Conservation (phyloP, 2,329 filamentous ascomycete genomes). For the Fusarium cyanostomum region DNA sequence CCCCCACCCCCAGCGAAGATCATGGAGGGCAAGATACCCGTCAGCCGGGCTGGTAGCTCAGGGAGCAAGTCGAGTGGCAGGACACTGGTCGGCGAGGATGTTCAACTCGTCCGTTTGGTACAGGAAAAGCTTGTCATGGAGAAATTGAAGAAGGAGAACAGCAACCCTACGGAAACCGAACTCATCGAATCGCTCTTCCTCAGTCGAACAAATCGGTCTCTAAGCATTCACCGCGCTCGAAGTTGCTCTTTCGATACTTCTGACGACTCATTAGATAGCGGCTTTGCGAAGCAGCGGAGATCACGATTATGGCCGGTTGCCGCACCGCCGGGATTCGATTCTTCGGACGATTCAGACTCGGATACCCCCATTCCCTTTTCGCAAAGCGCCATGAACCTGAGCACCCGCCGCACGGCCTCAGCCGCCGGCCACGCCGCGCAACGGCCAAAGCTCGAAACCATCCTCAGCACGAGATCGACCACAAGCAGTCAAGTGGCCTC, state of each 20-base stretch:
- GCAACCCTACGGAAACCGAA: slow-evolving; percentile 54
- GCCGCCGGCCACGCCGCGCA: slow-evolving; percentile 49
- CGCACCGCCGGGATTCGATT: slow-evolving; percentile 44
- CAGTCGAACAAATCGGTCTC: slow-evolving; percentile 45
- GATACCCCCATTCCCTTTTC: slow-evolving; percentile 38
- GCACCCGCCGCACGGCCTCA: slow-evolving; percentile 38
- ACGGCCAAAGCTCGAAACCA: slow-evolving; percentile 58
- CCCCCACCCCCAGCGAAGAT: slow-evolving; percentile 89
- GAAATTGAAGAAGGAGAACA: slow-evolving; percentile 54
- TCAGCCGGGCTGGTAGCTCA: slow-evolving; percentile 69
- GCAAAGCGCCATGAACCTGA: slow-evolving; percentile 37
- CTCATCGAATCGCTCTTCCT: slow-evolving; percentile 55
- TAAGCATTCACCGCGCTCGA: slow-evolving; percentile 47
- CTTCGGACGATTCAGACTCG: slow-evolving; percentile 49
- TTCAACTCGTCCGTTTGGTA: slow-evolving; percentile 55
- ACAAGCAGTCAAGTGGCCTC: slow-evolving; percentile 43
- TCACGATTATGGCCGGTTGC: slow-evolving; percentile 43
- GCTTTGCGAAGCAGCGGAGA: slow-evolving; percentile 40
- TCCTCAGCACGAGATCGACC: slow-evolving; percentile 53
- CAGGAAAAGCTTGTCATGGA: slow-evolving; percentile 58
- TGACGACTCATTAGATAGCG: slow-evolving; percentile 47
- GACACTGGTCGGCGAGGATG: slow-evolving; percentile 54
- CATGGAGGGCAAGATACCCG: slow-evolving; percentile 86
- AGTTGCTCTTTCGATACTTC: slow-evolving; percentile 52
- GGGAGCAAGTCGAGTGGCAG: slow-evolving; percentile 60